A percentile compares a stretch with the other conserved stretches of the same genome.
Evolutionary conservation across 2,329 filamentous ascomycete genomes (phyloP).

Genomic region (Helotiales sp.): DNA sequence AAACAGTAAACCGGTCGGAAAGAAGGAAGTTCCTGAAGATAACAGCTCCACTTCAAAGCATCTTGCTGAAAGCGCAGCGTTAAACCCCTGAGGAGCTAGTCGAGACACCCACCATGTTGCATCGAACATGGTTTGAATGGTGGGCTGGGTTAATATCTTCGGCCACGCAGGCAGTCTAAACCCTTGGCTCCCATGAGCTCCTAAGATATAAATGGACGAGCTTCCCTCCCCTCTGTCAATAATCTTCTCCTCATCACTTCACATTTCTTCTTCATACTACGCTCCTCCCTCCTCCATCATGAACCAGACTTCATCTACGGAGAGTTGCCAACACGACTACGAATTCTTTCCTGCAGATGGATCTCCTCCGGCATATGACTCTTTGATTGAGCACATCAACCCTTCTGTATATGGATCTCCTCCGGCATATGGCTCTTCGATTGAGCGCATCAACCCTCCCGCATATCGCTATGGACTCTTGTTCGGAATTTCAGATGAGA

Average conservation of each 20-base stretch:
- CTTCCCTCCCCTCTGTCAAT: background rate
- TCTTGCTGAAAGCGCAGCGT: background rate
- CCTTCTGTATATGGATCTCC: no score
- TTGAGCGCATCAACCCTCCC: background rate
- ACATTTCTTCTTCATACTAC: background rate
- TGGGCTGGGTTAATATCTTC: background rate
- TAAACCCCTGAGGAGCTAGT: slow-evolving; percentile 3
- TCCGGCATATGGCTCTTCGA: no score
- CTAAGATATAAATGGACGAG: slow-evolving; percentile 8
- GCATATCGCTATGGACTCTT: background rate
- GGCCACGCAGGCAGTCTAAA: slow-evolving; percentile 2
- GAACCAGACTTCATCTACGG: background rate
- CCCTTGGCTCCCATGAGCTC: background rate
- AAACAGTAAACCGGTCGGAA: slow-evolving; percentile 3
- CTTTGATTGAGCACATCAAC: no score
- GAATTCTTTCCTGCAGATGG: background rate
- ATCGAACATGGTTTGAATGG: slow-evolving; percentile 9
- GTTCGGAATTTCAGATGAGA: background rate
- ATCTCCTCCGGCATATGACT: slow-evolving; percentile 2
- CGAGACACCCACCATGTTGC: background rate
- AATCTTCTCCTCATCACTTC: background rate
- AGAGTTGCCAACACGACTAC: background rate
- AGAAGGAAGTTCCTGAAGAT: background rate
- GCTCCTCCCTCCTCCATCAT: background rate
- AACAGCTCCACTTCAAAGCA: slow-evolving; percentile 4